Evolutionary conservation across 306 rosid species (phyloP).

Genomic region (Biancaea sappan): DNA sequence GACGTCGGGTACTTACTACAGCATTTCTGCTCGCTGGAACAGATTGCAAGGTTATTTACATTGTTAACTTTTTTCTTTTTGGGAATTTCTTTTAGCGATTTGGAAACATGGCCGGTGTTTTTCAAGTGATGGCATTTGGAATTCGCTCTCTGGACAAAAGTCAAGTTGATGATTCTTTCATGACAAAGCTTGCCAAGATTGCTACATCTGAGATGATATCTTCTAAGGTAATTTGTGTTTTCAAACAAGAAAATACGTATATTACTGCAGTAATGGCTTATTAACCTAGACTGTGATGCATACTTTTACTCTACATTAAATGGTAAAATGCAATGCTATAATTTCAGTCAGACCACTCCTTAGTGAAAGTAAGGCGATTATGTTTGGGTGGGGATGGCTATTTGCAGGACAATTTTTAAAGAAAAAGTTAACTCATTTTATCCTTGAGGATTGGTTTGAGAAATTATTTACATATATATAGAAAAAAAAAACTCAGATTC

Average conservation of each 20-base stretch:
- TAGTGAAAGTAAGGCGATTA: neutral
- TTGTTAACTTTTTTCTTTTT: neutral
- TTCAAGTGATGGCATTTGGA: slow-evolving; percentile 91
- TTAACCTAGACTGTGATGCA: neutral
- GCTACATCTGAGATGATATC: slow-evolving; percentile 88
- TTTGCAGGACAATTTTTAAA: neutral
- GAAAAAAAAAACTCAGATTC: neutral
- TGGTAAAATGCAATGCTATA: neutral
- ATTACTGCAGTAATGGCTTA: slow-evolving; percentile 4
- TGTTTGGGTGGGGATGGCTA: neutral
- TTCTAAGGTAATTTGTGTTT: slow-evolving; percentile 68
- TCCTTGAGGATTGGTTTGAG: neutral
- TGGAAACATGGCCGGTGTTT: slow-evolving; percentile 94
- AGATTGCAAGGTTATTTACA: neutral
- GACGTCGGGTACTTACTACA: slow-evolving; percentile 68
- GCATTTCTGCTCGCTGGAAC: neutral
- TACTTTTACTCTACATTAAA: slow-evolving; percentile 25
- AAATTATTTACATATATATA: neutral
- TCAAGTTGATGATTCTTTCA: slow-evolving; percentile 72
- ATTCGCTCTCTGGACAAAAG: slow-evolving; percentile 69
- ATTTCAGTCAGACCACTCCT: neutral
- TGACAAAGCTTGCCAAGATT: slow-evolving; percentile 88
- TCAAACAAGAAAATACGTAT: neutral
- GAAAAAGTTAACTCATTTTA: neutral
- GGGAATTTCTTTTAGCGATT: slow-evolving; percentile 59